Evolutionary conservation across 192 early-diverging fungal species (phyloP).

Genomic region (Backusella morwellensis): DNA sequence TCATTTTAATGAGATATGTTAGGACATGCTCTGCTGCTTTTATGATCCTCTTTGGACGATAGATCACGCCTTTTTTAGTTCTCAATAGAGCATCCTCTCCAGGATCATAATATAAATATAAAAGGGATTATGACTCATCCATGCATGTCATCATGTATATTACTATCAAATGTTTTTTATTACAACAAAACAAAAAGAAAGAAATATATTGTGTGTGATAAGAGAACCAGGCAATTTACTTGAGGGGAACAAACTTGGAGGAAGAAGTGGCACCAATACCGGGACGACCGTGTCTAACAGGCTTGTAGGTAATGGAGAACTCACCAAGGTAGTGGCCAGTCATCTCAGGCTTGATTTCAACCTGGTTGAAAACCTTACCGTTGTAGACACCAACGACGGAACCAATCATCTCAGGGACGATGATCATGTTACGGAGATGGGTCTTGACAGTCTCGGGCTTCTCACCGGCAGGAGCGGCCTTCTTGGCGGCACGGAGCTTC

Average conservation of each 20-base stretch:
- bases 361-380: slow-evolving; percentile 99
- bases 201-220: background rate
- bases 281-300: slow-evolving; percentile 98
- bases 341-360: slow-evolving; percentile 81
- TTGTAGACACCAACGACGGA: slow-evolving; percentile 96
- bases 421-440: slow-evolving; percentile 99
- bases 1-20: too few species aligned
- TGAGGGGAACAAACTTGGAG: slow-evolving; percentile 90
- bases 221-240: slow-evolving; percentile 49
- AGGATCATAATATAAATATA: background rate
- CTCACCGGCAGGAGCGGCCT: slow-evolving; percentile 83
- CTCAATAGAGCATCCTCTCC: background rate
- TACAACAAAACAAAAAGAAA: background rate
- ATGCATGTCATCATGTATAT: background rate
- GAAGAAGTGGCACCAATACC: slow-evolving; percentile 99
- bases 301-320: slow-evolving; percentile 90
- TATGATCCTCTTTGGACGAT: too few species aligned
- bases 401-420: slow-evolving; percentile 99
- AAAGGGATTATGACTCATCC: background rate
- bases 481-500: slow-evolving; percentile 98
- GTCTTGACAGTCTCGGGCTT: slow-evolving; percentile 98
- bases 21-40: too few species aligned
- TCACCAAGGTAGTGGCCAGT: slow-evolving; percentile 35
- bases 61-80: too few species aligned
- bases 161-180: background rate